phyloP scores from a whole-genome alignment of 2,329 filamentous ascomycete genomes.

The Pyrenophora teres region DNA sequence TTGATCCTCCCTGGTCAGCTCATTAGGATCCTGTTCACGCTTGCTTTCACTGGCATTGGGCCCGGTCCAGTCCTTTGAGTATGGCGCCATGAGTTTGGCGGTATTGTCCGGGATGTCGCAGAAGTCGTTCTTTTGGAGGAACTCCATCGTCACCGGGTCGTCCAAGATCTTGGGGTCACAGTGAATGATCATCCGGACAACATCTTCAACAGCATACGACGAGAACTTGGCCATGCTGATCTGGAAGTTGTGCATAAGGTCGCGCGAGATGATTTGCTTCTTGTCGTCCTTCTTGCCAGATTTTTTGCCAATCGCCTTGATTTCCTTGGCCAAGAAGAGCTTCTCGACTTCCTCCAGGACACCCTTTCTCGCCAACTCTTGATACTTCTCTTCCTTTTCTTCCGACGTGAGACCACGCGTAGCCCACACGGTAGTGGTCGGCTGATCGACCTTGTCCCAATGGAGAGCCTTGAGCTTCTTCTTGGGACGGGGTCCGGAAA shows the following conservation, averaged over 20 bases:
- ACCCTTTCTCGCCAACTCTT: conserved; percentile 89
- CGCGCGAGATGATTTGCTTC: conserved; percentile 93
- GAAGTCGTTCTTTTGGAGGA: conserved; percentile 88
- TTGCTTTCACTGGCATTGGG: conserved; percentile 76
- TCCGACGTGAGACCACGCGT: conserved; percentile 82
- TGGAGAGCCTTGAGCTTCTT: conserved; percentile 99
- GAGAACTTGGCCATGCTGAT: conserved; percentile 95
- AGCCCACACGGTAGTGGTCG: conserved; percentile 91
- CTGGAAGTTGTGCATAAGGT: conserved; percentile 62
- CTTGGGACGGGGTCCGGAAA: conserved; percentile 87
- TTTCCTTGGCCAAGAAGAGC: conserved; percentile 95
- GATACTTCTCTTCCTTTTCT: conserved; percentile 93
- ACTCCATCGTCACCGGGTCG: conserved; percentile 93
- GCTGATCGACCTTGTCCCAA: conserved; percentile 97
- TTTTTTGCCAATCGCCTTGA: conserved; percentile 78
- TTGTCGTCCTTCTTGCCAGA: conserved; percentile 85
- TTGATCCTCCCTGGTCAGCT: conserved; percentile 93
- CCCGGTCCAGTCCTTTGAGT: conserved; percentile 95
- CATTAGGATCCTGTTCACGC: conserved; percentile 82
- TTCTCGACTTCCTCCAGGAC: conserved; percentile 98
- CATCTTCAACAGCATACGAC: conserved; percentile 77
- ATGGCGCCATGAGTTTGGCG: conserved; percentile 88
- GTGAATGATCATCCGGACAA: conserved; percentile 92
- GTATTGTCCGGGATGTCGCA: conserved; percentile 92
- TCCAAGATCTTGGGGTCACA: conserved; percentile 89